A percentile compares a stretch with the other conserved stretches of the same genome.
Evolutionary conservation across 768 basidiomycete species (phyloP).

Genomic region (Lactifluus subvellereus): DNA sequence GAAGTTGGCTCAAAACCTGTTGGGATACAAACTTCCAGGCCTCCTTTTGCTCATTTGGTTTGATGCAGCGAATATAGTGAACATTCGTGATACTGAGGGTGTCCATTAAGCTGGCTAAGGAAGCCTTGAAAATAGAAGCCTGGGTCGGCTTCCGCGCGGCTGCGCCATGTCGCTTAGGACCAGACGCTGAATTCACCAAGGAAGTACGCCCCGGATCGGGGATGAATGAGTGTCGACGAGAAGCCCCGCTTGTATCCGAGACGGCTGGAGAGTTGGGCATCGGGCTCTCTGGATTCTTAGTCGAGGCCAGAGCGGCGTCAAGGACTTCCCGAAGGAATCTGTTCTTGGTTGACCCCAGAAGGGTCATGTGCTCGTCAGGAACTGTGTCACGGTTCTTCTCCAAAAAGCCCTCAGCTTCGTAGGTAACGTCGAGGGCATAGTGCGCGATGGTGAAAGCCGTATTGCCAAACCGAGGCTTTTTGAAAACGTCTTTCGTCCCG

Average conservation of each 20-base stretch:
- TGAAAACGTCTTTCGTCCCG: constrained; percentile 83
- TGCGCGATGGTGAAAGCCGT: constrained; percentile 97
- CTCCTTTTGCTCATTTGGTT: constrained; percentile 93
- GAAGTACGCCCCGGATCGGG: constrained; percentile 81
- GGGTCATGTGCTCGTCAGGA: constrained; percentile 92
- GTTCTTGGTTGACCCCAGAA: constrained; percentile 84
- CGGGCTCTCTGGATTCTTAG: constrained; percentile 59
- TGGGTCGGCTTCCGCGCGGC: constrained; percentile 89
- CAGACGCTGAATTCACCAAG: constrained; percentile 50
- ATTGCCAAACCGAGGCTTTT: constrained; percentile 98
- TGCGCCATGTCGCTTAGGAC: constrained; percentile 59
- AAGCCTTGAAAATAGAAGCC: constrained; percentile 97
- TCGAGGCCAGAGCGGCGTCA: constrained; percentile 78
- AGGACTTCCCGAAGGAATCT: constrained; percentile 92
- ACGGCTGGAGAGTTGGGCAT: constrained; percentile 69
- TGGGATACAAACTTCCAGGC: constrained; percentile 97
- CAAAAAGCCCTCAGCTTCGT: constrained; percentile 96
- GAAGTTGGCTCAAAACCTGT: constrained; percentile 89
- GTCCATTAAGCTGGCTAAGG: constrained; percentile 90
- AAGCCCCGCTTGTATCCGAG: constrained; percentile 73
- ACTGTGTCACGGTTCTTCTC: constrained; percentile 99
- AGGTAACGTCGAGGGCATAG: constrained; percentile 97
- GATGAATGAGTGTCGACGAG: constrained; percentile 77
- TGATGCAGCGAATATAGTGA: constrained; percentile 99
- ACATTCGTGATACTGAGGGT: constrained; percentile 97